Evolutionary conservation across 1,284 basidiomycete genomes (phyloP).

Genomic region (Sporisorium iseilematis-ciliati): DNA sequence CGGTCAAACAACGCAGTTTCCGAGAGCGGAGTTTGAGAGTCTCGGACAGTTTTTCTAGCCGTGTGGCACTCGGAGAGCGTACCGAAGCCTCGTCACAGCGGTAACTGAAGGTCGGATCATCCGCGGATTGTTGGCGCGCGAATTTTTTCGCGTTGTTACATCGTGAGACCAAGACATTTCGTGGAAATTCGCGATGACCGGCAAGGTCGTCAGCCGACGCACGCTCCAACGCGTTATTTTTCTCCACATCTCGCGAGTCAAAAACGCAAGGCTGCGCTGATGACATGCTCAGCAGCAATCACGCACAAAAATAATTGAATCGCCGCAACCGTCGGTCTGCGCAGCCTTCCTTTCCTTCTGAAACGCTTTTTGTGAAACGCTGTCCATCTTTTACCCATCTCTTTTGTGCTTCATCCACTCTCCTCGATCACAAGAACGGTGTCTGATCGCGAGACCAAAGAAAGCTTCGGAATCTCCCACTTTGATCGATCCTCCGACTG

Average conservation of each 20-base stretch:
- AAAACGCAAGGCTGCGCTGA: neutral
- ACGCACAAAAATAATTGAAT: conserved; percentile 5
- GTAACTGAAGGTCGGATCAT: too few relatives aligned
- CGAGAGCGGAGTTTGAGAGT: neutral
- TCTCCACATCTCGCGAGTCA: conserved; percentile 15
- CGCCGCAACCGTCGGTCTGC: conserved; percentile 6
- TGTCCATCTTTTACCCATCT: too few relatives aligned
- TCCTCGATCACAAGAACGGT: neutral
- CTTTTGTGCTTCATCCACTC: neutral
- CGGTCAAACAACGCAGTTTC: too few relatives aligned
- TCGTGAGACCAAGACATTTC: neutral
- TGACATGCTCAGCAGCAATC: conserved; percentile 2
- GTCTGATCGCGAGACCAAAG: neutral
- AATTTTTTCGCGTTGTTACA: too few relatives aligned
- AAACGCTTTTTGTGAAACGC: neutral
- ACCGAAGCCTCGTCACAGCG: too few relatives aligned
- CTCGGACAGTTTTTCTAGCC: neutral
- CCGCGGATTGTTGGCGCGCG: conserved; percentile 4
- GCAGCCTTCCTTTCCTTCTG: neutral
- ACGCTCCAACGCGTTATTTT: neutral
- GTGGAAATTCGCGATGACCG: neutral
- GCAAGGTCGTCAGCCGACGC: conserved; percentile 14
- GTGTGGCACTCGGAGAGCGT: too few relatives aligned
- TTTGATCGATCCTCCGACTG: conserved; percentile 7
- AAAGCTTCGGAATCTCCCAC: neutral